Percentiles rank a stretch among this genome's conserved stretches.
Conservation (phyloP, 78 protist genomes). For the Dictyostelium discoideum region dicty_2.7 NC_007088.5:6070501-6071000, state of each 20-base stretch:
- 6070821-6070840: background rate
- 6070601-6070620: background rate
- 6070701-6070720: background rate
- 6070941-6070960: too few species aligned
- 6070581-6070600: background rate
- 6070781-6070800: background rate
- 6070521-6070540: background rate
- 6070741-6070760: background rate
- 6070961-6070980: background rate
- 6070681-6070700: background rate
- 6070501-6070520: background rate
- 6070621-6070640: background rate
- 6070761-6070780: background rate
- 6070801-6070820: background rate
- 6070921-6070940: too few species aligned
- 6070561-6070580: background rate
- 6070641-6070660: background rate
- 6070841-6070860: too few species aligned
- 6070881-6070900: too few species aligned
- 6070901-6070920: too few species aligned
- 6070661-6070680: background rate
- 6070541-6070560: background rate
- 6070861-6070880: too few species aligned
- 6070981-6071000: background rate
- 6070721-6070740: background rate